A percentile compares a stretch with the other conserved stretches of the same genome.
phyloP scores from a whole-genome alignment of 371 early-diverging fungal genomes.

The Syncephalastrum contaminatum region DNA sequence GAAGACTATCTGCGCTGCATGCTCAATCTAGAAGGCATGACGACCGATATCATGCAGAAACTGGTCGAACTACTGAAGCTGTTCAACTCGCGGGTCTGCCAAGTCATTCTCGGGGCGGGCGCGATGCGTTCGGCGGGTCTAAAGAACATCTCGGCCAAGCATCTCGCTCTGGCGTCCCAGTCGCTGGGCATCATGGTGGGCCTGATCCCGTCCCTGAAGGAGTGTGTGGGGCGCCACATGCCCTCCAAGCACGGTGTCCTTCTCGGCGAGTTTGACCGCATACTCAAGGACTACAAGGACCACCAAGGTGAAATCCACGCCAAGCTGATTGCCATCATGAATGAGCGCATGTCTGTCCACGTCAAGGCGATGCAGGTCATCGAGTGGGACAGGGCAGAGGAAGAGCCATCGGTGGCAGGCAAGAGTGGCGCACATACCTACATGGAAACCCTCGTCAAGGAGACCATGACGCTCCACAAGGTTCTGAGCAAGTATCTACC shows the following conservation, averaged over 20 bases:
- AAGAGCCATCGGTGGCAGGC: slow-evolving; percentile 24
- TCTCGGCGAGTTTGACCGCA: slow-evolving; percentile 85
- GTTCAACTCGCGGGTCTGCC: slow-evolving; percentile 90
- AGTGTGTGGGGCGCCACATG: slow-evolving; percentile 68
- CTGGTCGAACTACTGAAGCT: slow-evolving; percentile 81
- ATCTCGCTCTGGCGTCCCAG: slow-evolving; percentile 91
- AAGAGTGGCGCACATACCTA: slow-evolving; percentile 50
- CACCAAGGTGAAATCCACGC: slow-evolving; percentile 87
- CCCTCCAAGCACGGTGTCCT: slow-evolving; percentile 72
- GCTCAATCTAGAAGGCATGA: slow-evolving; percentile 71
- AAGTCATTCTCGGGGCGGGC: slow-evolving; percentile 94
- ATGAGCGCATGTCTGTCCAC: slow-evolving; percentile 82
- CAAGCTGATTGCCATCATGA: slow-evolving; percentile 91
- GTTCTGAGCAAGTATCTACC: slow-evolving; percentile 83
- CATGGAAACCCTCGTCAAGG: slow-evolving; percentile 88
- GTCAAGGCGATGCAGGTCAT: slow-evolving; percentile 62
- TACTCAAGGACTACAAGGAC: slow-evolving; percentile 74
- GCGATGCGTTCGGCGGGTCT: slow-evolving; percentile 94
- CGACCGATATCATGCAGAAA: slow-evolving; percentile 82
- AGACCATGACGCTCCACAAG: slow-evolving; percentile 86
- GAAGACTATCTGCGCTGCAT: slow-evolving; percentile 86
- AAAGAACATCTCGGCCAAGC: slow-evolving; percentile 93
- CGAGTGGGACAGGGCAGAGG: slow-evolving; percentile 70
- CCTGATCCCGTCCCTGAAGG: slow-evolving; percentile 79
- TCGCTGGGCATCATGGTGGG: slow-evolving; percentile 83